These are phyloP conservation scores for Cytidiella melzeri DNA, from an alignment of 768 basidiomycete species.

Conservation along the genomic window DNA sequence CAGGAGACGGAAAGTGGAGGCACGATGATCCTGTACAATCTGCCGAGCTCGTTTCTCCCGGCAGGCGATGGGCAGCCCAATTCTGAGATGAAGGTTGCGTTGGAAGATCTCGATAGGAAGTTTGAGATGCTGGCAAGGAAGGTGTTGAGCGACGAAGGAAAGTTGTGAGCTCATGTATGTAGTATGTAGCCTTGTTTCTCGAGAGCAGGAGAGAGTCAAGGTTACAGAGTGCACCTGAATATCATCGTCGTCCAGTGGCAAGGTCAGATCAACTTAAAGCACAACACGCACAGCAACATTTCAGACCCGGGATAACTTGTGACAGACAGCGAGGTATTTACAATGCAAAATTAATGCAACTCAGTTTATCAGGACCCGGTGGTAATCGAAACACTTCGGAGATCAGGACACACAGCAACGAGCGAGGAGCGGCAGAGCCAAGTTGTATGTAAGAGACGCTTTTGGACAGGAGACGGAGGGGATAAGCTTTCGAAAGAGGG, in stretches of 20 bases:
- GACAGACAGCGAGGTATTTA: conserved; percentile 6
- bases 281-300: background rate
- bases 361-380: conserved; percentile 10
- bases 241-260: too few species aligned
- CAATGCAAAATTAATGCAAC: conserved; percentile 14
- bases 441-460: background rate
- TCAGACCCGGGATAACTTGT: background rate
- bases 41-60: conserved; percentile 37
- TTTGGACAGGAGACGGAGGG: conserved; percentile 2
- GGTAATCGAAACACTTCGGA: conserved; percentile 12
- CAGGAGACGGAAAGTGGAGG: conserved; percentile 35
- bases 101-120: background rate
- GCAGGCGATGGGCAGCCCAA: background rate
- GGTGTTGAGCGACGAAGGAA: background rate
- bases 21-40: conserved; percentile 40
- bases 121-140: background rate
- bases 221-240: too few species aligned
- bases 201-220: too few species aligned
- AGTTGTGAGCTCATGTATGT: too few species aligned
- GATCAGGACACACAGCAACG: conserved; percentile 11
- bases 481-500: conserved; percentile 13
- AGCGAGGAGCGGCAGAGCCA: conserved; percentile 10
- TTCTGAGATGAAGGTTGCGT: background rate
- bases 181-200: too few species aligned
- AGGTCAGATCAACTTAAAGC: background rate